These are phyloP conservation scores for Xylariaceae sp. DNA, from an alignment of 2,329 filamentous ascomycete species.

Conservation along the genomic window DNA sequence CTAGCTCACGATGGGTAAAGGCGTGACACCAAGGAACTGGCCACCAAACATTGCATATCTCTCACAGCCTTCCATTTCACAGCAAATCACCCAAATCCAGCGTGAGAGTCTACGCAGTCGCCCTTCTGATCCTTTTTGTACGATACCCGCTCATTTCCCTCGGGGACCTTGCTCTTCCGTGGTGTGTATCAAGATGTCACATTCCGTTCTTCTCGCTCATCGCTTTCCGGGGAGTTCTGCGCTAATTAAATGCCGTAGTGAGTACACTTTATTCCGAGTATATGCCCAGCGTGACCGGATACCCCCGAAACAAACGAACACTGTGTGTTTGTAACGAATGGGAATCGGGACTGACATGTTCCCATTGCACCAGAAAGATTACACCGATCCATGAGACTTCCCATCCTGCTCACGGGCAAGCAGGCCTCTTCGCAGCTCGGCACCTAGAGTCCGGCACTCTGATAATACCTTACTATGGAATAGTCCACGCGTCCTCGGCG, in stretches of 20 bases:
- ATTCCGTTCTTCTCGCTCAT: too few species aligned
- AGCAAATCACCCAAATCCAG: conserved; percentile 41
- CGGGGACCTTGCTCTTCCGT: conserved; percentile 47
- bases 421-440: conserved; percentile 56
- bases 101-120: conserved; percentile 35
- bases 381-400: conserved; percentile 44
- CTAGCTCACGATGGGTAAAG: conserved; percentile 24
- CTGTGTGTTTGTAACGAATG: too few species aligned
- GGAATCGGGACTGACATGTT: too few species aligned
- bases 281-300: too few species aligned
- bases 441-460: conserved; percentile 51
- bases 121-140: conserved; percentile 25
- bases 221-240: too few species aligned
- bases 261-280: too few species aligned
- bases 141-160: conserved; percentile 34
- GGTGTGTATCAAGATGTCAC: background rate
- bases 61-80: conserved; percentile 44
- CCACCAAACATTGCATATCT: conserved; percentile 51
- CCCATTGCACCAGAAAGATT: conserved; percentile 37
- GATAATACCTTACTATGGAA: conserved; percentile 59
- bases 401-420: conserved; percentile 57
- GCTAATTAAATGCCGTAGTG: too few species aligned
- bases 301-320: too few species aligned
- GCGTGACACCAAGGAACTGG: conserved; percentile 53
- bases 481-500: conserved; percentile 45